Conservation (phyloP, 345 rosid species). For the Eucalyptus microcorys region DNA sequence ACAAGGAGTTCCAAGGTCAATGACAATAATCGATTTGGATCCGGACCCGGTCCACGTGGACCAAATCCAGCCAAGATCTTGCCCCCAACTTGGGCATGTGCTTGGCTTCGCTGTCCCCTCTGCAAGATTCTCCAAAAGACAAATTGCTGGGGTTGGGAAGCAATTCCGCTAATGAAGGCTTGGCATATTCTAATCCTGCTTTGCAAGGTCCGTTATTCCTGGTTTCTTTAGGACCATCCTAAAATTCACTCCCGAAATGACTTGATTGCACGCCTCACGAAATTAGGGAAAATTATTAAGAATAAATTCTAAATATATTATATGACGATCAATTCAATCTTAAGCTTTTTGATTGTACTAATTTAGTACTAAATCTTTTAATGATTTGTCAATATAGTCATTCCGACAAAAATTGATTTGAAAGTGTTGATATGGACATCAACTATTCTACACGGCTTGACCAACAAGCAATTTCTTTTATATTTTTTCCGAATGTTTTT, state of each 20-base stretch:
- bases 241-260: neutral
- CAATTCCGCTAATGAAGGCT: neutral
- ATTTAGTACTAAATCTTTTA: too few species aligned
- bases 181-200: conserved; percentile 12
- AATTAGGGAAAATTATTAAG: neutral
- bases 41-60: neutral
- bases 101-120: neutral
- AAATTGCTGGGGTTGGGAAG: neutral
- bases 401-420: too few species aligned
- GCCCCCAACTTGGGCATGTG: neutral
- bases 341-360: too few species aligned
- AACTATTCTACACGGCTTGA: rapidly evolving
- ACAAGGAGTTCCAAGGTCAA: neutral
- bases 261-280: neutral
- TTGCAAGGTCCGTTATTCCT: neutral
- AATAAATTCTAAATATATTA: too few species aligned
- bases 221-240: neutral
- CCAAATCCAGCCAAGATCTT: neutral
- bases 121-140: neutral
- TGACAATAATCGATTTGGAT: neutral
- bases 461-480: too few species aligned
- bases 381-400: too few species aligned
- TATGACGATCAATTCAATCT: neutral
- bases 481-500: too few species aligned
- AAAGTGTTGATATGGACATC: neutral